Evolutionary conservation across 1,284 basidiomycete species (phyloP).

Genomic region (Heterobasidion annosum): DNA sequence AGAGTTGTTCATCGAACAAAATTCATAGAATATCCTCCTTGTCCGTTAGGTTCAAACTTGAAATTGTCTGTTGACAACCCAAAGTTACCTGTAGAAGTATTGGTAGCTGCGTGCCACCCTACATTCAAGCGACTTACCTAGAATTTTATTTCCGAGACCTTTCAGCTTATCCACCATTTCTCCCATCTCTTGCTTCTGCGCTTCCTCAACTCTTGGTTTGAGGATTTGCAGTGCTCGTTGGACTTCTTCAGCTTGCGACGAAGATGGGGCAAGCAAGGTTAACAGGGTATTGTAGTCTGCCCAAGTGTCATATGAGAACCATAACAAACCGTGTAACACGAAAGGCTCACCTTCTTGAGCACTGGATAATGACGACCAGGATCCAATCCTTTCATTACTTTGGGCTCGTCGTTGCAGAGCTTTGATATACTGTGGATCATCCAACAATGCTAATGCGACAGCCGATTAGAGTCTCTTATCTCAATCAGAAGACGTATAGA

Average conservation of each 20-base stretch:
- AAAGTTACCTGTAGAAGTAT: conserved; percentile 54
- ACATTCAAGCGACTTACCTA: conserved; percentile 46
- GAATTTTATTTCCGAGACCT: conserved; percentile 81
- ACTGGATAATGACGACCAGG: conserved; percentile 76
- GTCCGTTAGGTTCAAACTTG: conserved; percentile 86
- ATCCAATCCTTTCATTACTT: conserved; percentile 73
- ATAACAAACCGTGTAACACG: conserved; percentile 5
- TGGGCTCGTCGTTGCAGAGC: conserved; percentile 81
- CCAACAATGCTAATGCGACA: conserved; percentile 57
- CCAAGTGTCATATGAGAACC: background rate
- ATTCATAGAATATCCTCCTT: conserved; percentile 91
- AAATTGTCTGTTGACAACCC: conserved; percentile 91
- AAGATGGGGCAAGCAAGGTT: conserved; percentile 47
- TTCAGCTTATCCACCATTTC: conserved; percentile 95
- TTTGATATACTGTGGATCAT: conserved; percentile 83
- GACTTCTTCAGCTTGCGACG: conserved; percentile 40
- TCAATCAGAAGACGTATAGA: conserved; percentile 2
- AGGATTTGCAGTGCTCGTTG: conserved; percentile 43
- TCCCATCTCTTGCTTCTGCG: conserved; percentile 81
- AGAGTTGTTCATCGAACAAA: conserved; percentile 42
- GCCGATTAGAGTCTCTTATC: conserved; percentile 2
- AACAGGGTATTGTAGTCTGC: conserved; percentile 74
- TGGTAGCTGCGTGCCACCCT: background rate
- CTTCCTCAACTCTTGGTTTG: conserved; percentile 59
- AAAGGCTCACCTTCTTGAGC: conserved; percentile 70